Evolutionary conservation across 768 basidiomycete species (phyloP).

Genomic region (Harrya chromipes): DNA sequence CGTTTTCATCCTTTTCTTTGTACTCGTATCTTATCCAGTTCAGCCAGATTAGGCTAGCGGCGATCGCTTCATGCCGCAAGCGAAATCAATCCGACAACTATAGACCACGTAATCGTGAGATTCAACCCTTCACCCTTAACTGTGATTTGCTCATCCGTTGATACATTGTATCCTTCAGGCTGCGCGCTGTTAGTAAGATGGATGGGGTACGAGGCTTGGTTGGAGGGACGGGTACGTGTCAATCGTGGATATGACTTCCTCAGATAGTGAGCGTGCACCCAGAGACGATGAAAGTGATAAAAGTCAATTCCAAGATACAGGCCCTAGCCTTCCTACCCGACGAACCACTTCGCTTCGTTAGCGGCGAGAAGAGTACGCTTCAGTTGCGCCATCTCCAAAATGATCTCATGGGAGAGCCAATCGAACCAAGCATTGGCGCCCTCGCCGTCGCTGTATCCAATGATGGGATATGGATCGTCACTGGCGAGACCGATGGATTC

Average conservation of each 20-base stretch:
- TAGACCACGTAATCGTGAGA: too few species aligned
- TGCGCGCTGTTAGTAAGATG: not conserved
- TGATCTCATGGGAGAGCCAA: conserved; percentile 8
- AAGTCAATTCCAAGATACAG: conserved; percentile 9
- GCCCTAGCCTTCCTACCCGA: conserved; percentile 10
- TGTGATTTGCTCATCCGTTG: not conserved
- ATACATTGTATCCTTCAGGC: not conserved
- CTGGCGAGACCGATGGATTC: conserved; percentile 6
- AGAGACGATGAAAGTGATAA: conserved; percentile 1
- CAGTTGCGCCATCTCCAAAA: conserved; percentile 5
- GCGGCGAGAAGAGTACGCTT: conserved; percentile 9
- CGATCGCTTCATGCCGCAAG: too few species aligned
- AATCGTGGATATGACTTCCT: not conserved
- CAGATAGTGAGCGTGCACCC: not conserved
- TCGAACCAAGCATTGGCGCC: not conserved
- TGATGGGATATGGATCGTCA: conserved; percentile 9
- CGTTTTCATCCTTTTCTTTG: too few species aligned
- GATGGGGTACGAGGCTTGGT: not conserved
- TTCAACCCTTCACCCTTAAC: too few species aligned
- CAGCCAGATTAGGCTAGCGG: too few species aligned
- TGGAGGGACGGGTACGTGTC: conserved; percentile 1
- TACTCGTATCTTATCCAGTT: too few species aligned
- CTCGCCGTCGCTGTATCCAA: conserved; percentile 11
- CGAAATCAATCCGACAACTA: too few species aligned
- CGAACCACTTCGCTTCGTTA: conserved; percentile 1